phyloP scores from a whole-genome alignment of 345 rosid genomes.

The Acer negundo region DNA sequence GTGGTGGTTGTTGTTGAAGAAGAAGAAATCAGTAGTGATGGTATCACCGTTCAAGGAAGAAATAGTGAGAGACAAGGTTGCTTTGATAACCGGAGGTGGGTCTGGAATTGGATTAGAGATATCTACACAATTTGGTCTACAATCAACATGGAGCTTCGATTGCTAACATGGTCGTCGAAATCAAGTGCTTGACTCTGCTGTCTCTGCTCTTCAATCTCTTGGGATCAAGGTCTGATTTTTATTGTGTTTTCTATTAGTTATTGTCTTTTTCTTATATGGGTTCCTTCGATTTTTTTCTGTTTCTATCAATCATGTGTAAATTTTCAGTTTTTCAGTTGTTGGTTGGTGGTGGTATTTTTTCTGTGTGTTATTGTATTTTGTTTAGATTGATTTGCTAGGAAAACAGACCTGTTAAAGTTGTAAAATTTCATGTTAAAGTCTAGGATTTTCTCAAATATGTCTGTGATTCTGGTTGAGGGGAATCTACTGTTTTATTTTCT shows the following conservation, averaged over 20 bases:
- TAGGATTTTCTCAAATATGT: background rate
- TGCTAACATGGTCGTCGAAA: constrained; percentile 80
- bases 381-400: background rate
- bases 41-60: constrained; percentile 75
- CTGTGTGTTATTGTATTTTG: no score
- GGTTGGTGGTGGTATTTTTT: no score
- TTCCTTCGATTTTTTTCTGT: background rate
- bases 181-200: constrained; percentile 63
- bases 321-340: no score
- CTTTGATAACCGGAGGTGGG: constrained; percentile 77
- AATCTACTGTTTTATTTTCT: no score
- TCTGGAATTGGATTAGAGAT: constrained; percentile 91
- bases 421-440: background rate
- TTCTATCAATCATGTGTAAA: no score
- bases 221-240: constrained; percentile 48
- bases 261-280: background rate
- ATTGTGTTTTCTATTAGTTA: background rate
- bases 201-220: constrained; percentile 57
- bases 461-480: background rate
- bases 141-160: constrained; percentile 73
- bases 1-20: background rate
- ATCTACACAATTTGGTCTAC: constrained; percentile 62
- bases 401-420: background rate
- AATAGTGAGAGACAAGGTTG: constrained; percentile 57
- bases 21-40: constrained; percentile 23